Conservation (phyloP, 2,329 filamentous ascomycete genomes). For the Calonectria hawksworthii region DNA sequence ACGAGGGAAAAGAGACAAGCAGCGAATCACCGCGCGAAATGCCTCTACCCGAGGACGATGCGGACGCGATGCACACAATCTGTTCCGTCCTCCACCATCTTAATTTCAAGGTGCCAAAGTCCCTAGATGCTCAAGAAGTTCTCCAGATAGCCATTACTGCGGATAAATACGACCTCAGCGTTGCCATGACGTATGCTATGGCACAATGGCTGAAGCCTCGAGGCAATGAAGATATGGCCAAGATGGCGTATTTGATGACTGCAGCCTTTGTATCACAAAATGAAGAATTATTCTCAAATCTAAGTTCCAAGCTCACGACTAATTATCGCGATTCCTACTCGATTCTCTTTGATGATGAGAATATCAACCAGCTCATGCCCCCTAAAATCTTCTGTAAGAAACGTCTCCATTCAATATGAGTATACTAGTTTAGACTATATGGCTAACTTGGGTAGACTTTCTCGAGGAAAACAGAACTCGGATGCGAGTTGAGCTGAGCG, state of each 20-base stretch:
- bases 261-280: not conserved
- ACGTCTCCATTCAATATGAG: no score
- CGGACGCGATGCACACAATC: not conserved
- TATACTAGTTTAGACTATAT: no score
- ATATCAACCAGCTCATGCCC: not conserved
- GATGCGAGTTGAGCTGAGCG: no score
- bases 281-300: not conserved
- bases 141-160: not conserved
- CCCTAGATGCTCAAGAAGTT: no score
- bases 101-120: accelerated
- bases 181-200: not conserved
- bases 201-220: not conserved
- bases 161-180: not conserved
- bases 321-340: not conserved
- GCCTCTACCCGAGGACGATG: not conserved
- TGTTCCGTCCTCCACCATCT: not conserved
- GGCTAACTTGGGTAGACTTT: no score
- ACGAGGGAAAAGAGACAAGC: not conserved
- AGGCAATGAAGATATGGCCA: not conserved
- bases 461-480: no score
- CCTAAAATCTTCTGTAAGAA: not conserved
- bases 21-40: not conserved
- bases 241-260: not conserved
- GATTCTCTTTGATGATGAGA: not conserved
- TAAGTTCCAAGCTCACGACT: not conserved